Evolutionary conservation across 1,139 yeast genomes (phyloP).

Genomic region (Geotrichum citri-aurantii): DNA sequence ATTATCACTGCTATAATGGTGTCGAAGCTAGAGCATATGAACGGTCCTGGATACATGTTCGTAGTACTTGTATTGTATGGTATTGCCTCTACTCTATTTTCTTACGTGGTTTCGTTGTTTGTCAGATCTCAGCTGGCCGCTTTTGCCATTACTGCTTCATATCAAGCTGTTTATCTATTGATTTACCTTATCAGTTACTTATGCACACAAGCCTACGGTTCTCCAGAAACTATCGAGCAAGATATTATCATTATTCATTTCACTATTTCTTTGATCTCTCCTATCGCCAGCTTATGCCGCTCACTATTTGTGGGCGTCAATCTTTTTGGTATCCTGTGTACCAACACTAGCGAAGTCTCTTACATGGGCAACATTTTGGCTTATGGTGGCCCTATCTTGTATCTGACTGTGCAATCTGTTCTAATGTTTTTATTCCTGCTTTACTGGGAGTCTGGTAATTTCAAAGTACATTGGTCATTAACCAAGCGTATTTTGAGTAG

Average conservation of each 20-base stretch:
- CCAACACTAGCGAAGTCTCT: conserved; percentile 22
- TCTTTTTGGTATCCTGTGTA: conserved; percentile 34
- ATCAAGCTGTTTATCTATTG: conserved; percentile 33
- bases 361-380: conserved; percentile 33
- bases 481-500: not conserved
- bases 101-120: conserved; percentile 33
- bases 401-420: conserved; percentile 30
- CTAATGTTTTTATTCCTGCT: conserved; percentile 27
- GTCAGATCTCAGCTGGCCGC: conserved; percentile 37
- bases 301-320: conserved; percentile 35
- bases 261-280: conserved; percentile 31
- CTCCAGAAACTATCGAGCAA: conserved; percentile 27
- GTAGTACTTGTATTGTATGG: conserved; percentile 33
- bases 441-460: conserved; percentile 36
- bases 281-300: conserved; percentile 31
- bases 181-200: conserved; percentile 35
- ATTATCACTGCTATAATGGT: conserved; percentile 30
- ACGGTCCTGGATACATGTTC: conserved; percentile 35
- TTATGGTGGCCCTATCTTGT: conserved; percentile 37
- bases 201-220: conserved; percentile 31
- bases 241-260: conserved; percentile 29
- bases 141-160: conserved; percentile 36
- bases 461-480: not conserved
- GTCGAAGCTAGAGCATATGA: conserved; percentile 23
- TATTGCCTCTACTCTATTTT: conserved; percentile 30